phyloP scores from a whole-genome alignment of 2,329 filamentous ascomycete genomes.

The Rhexocercosporidium sp. region DNA sequence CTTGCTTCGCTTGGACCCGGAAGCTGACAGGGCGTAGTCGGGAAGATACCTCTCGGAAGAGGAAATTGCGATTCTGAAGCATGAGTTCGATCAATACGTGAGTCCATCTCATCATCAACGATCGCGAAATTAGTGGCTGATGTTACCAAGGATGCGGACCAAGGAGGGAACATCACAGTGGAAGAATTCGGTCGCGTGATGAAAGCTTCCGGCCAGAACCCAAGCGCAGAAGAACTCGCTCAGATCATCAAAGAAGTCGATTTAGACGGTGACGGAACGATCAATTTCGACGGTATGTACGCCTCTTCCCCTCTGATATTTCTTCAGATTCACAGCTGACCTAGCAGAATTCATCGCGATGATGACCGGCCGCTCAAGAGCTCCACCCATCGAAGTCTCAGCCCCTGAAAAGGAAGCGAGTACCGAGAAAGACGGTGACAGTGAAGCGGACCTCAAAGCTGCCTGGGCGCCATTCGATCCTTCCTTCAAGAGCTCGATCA shows the following conservation, averaged over 20 bases:
- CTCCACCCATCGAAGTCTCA: constrained; percentile 19
- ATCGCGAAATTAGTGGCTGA: background rate
- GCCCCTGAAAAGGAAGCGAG: background rate
- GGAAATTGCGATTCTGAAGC: constrained; percentile 34
- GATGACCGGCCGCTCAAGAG: constrained; percentile 47
- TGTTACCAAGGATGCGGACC: constrained; percentile 27
- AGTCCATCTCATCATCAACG: background rate
- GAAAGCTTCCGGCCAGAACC: constrained; percentile 41
- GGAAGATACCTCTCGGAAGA: constrained; percentile 28
- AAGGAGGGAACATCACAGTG: constrained; percentile 44
- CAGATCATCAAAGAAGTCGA: constrained; percentile 48
- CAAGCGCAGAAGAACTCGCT: constrained; percentile 44
- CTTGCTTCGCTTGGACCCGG: background rate
- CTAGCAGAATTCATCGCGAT: constrained; percentile 48
- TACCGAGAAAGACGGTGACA: constrained; percentile 20
- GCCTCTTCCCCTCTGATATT: background rate
- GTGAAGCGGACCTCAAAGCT: constrained; percentile 40
- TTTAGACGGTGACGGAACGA: constrained; percentile 47
- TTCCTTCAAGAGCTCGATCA: constrained; percentile 44
- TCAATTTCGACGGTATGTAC: constrained; percentile 46
- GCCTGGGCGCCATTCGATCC: constrained; percentile 46
- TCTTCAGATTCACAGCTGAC: background rate
- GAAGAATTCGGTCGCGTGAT: constrained; percentile 48
- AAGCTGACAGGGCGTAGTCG: background rate
- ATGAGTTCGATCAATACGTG: constrained; percentile 37